These are phyloP conservation scores for Starmerella geochares DNA, from an alignment of 805 yeast species.

Conservation along the genomic window DNA sequence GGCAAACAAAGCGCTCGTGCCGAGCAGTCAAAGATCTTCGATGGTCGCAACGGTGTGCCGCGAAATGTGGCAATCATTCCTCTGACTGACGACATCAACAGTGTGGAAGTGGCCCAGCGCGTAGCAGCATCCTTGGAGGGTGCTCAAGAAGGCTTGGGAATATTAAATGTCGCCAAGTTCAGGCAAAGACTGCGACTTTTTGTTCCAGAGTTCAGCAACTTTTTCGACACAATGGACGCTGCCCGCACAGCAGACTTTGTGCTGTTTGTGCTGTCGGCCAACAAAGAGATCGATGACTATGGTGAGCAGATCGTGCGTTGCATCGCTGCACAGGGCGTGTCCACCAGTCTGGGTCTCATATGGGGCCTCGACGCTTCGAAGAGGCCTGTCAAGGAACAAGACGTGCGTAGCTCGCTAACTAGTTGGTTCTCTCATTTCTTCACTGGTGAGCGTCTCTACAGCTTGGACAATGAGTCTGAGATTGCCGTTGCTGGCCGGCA, in stretches of 20 bases:
- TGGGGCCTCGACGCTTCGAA: conserved; percentile 54
- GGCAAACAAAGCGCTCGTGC: conserved; percentile 56
- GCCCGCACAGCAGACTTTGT: conserved; percentile 85
- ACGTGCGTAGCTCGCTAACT: conserved; percentile 52
- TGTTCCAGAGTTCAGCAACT: conserved; percentile 51
- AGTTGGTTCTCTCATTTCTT: conserved; percentile 65
- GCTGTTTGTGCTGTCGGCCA: conserved; percentile 79
- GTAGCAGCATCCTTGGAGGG: conserved; percentile 18
- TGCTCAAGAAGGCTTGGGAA: conserved; percentile 25
- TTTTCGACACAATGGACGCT: conserved; percentile 67
- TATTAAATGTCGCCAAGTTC: conserved; percentile 51
- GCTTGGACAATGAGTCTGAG: conserved; percentile 58
- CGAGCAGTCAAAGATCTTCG: conserved; percentile 59
- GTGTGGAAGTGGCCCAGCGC: conserved; percentile 26
- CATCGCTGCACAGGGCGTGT: conserved; percentile 82
- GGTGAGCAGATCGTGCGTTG: conserved; percentile 90
- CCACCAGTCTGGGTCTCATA: conserved; percentile 68
- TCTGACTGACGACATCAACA: conserved; percentile 58
- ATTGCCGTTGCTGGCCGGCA: conserved; percentile 61
- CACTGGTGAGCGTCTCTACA: conserved; percentile 69
- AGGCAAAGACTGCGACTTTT: conserved; percentile 62
- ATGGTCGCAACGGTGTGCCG: conserved; percentile 70
- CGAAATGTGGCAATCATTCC: conserved; percentile 75
- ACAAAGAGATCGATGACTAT: conserved; percentile 66
- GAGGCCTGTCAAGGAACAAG: conserved; percentile 67